Base-by-base conservation (phyloP, 257 asterid genomes). In the Schizonepeta tenuifolia region DNA sequence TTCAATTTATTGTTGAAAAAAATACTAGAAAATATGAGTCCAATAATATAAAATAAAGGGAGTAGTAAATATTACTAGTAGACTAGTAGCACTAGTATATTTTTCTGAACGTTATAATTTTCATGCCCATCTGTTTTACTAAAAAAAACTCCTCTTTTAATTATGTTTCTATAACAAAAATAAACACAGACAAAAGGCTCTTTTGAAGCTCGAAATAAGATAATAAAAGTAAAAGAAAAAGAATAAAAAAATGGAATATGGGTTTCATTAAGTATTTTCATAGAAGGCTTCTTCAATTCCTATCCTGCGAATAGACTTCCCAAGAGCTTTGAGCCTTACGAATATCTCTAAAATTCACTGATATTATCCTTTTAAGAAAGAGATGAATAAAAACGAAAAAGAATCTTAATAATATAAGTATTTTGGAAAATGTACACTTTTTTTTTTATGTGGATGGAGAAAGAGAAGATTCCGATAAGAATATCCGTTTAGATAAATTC, bases 381-480 rank as follows among this genome's bases (percentile, higher is more conserved):
- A 13, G 26, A 5, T 5, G 9, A 20, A 40, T 44, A 47, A 28
- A 77, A 69, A 41, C n/a, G 41, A 49, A 51, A 41, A 7, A 33
- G 53, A 60, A 59, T 67, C 62, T 40, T 38, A 43, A 8, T 15
- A 66, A 57, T 20, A 24, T 24, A 24, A n/a, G 20, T 46, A 49
- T 9, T 47, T 9, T 22, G 15, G 22, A 28, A 76, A 41, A 74
- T 67, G 20, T 60, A 38, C 38, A 35, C 49, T 13, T 50, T 65
- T 71, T 71, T 65, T 71, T 70, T 74, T 64, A 4, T 78, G 85
- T 75, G 81, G 79, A 24, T 41, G 55, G 21, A 44, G 51, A 40
- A 47, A 57, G 57, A 33, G 65, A 67, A 68, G 86, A 75, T 81
- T 75, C 86, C 44, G 71, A 75, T 71, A 64, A 70, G 76, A 67